A percentile compares a stretch with the other conserved stretches of the same genome.
These are phyloP conservation scores for Ogataea polymorpha DNA, from an alignment of 805 yeast species.

Conservation along the genomic window DNA sequence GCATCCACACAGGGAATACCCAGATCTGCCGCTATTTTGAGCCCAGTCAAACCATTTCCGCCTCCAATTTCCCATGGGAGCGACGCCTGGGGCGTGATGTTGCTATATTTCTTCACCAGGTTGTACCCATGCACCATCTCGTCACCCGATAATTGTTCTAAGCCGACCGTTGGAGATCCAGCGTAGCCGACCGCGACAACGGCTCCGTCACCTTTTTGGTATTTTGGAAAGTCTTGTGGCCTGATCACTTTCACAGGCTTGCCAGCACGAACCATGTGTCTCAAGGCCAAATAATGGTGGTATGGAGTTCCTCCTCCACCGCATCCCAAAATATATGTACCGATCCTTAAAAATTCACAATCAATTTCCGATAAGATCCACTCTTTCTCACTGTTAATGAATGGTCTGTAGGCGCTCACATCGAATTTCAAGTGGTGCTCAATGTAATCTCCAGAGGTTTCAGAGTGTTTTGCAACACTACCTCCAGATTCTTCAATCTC, in stretches of 20 bases:
- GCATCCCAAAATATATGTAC: constrained; percentile 43
- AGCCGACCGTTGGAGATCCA: constrained; percentile 46
- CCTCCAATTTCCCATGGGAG: constrained; percentile 43
- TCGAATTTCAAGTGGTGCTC: constrained; percentile 21
- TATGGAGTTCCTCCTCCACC: constrained; percentile 47
- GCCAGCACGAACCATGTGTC: constrained; percentile 36
- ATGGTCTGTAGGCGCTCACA: constrained; percentile 17
- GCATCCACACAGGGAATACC: constrained; percentile 34
- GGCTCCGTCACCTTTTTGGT: constrained; percentile 25
- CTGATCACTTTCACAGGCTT: constrained; percentile 33
- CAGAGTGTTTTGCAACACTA: constrained; percentile 6
- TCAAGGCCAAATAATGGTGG: constrained; percentile 33
- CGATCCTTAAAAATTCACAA: constrained; percentile 40
- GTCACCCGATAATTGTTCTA: constrained; percentile 39
- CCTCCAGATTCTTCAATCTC: constrained; percentile 11
- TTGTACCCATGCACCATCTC: constrained; percentile 35
- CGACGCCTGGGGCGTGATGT: constrained; percentile 31
- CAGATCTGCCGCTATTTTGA: constrained; percentile 20
- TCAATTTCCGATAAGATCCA: constrained; percentile 42
- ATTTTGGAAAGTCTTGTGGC: constrained; percentile 26
- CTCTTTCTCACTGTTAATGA: constrained; percentile 21
- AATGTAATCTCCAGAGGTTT: constrained; percentile 3
- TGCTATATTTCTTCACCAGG: constrained; percentile 26
- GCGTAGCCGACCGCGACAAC: constrained; percentile 37
- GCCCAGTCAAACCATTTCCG: constrained; percentile 38